These are phyloP conservation scores for Yarrowia hollandica DNA, from an alignment of 805 yeast genomes.

Conservation along the genomic window DNA sequence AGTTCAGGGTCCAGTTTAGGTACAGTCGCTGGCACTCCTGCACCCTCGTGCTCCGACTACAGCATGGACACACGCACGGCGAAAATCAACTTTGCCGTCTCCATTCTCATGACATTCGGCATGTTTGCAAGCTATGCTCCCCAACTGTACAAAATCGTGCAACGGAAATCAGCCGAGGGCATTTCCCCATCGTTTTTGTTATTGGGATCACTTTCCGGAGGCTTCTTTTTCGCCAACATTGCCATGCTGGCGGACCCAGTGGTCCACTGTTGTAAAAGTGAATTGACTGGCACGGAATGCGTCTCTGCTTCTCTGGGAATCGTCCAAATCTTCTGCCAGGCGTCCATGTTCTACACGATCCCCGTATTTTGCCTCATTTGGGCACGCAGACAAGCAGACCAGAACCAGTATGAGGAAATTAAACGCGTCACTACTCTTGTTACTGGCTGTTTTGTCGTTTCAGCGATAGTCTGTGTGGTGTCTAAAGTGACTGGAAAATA, in stretches of 20 bases:
- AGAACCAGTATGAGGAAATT: slow-evolving; percentile 32
- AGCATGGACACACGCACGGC: slow-evolving; percentile 15
- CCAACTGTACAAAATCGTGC: slow-evolving; percentile 62
- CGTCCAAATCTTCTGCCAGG: slow-evolving; percentile 65
- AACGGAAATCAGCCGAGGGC: slow-evolving; percentile 70
- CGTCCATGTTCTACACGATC: slow-evolving; percentile 58
- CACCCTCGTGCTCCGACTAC: neutral
- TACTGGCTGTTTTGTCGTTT: slow-evolving; percentile 39
- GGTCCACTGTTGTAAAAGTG: slow-evolving; percentile 55
- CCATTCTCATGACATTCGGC: slow-evolving; percentile 60
- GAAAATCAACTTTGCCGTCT: slow-evolving; percentile 48
- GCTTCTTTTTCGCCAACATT: slow-evolving; percentile 66
- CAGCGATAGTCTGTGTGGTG: slow-evolving; percentile 32
- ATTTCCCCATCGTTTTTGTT: slow-evolving; percentile 69
- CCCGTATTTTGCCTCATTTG: slow-evolving; percentile 53
- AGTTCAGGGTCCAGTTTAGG: too few relatives aligned
- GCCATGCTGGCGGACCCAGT: slow-evolving; percentile 61
- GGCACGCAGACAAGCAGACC: slow-evolving; percentile 43
- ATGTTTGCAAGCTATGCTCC: slow-evolving; percentile 73
- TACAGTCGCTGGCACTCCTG: neutral
- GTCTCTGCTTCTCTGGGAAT: slow-evolving; percentile 64
- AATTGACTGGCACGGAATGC: slow-evolving; percentile 56
- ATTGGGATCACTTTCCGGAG: slow-evolving; percentile 68
- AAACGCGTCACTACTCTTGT: slow-evolving; percentile 30
- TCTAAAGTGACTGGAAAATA: slow-evolving; percentile 31